Conservation (phyloP, 1,284 basidiomycete genomes). For the Dichomitus squalens region DNA sequence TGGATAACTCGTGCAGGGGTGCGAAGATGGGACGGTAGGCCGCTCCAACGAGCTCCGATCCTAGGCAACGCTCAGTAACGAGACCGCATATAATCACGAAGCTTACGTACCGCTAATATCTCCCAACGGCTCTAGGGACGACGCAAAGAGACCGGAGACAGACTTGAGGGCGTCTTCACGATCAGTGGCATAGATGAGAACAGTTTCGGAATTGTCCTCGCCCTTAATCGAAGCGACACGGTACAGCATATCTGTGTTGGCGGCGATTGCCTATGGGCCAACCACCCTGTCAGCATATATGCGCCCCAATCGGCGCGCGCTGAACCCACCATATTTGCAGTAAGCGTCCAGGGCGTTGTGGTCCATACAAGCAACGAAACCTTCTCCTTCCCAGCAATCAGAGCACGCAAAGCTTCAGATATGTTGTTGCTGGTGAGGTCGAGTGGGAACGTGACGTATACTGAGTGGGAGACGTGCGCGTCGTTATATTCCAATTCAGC, state of each 20-base stretch:
- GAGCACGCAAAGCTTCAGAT: conserved; percentile 26
- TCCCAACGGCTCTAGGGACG: conserved; percentile 31
- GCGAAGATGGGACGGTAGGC: conserved; percentile 74
- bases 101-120: conserved; percentile 52
- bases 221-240: conserved; percentile 50
- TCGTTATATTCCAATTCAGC: conserved; percentile 94
- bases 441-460: conserved; percentile 83
- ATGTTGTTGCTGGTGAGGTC: conserved; percentile 32
- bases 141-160: conserved; percentile 10
- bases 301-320: not conserved
- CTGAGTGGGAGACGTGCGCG: conserved; percentile 85
- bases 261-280: conserved; percentile 77
- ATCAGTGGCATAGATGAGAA: conserved; percentile 70
- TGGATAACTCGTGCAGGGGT: conserved; percentile 18
- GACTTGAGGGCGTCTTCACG: conserved; percentile 37
- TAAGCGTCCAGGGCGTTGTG: conserved; percentile 97
- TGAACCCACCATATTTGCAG: conserved; percentile 87
- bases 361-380: conserved; percentile 91
- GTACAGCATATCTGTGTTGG: conserved; percentile 78
- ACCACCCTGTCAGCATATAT: not conserved
- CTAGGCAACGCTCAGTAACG: conserved; percentile 36
- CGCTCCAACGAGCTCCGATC: conserved; percentile 65
- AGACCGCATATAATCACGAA: not conserved
- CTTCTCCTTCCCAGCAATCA: conserved; percentile 23
- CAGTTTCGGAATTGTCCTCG: conserved; percentile 35